Percentiles rank a stretch among this genome's conserved stretches.
These are phyloP conservation scores for Fusarium austroafricanum DNA, from an alignment of 2,329 filamentous ascomycete genomes.

Conservation along the genomic window DNA sequence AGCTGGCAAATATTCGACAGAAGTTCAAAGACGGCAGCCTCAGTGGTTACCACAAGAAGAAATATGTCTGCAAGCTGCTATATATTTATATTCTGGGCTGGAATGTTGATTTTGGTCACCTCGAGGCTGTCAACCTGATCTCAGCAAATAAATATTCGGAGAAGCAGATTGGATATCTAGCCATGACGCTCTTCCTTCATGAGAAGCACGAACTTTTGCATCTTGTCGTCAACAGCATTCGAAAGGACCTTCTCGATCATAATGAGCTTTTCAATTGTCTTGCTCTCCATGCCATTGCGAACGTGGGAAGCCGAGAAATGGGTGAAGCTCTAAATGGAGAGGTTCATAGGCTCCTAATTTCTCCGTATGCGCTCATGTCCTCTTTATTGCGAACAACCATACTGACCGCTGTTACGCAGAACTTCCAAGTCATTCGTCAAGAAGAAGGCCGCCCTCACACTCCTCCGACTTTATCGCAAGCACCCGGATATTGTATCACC, in stretches of 20 bases:
- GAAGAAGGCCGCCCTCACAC: conserved; percentile 96
- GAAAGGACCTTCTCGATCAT: conserved; percentile 92
- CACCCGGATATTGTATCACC: conserved; percentile 92
- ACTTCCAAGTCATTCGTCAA: conserved; percentile 97
- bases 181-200: conserved; percentile 96
- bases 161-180: conserved; percentile 98
- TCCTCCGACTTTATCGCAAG: conserved; percentile 94
- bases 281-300: conserved; percentile 96
- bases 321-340: conserved; percentile 92
- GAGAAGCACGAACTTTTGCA: conserved; percentile 97
- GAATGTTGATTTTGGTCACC: conserved; percentile 98
- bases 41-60: conserved; percentile 99
- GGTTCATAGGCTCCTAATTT: conserved; percentile 93
- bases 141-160: conserved; percentile 98
- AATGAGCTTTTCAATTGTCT: conserved; percentile 98
- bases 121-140: conserved; percentile 97
- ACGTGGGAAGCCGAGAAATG: conserved; percentile 97
- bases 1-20: conserved; percentile 96
- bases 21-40: conserved; percentile 97
- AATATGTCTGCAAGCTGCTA: conserved; percentile 99
- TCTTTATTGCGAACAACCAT: neutral
- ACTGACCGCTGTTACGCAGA: conserved; percentile 38
- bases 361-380: conserved; percentile 73
- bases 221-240: conserved; percentile 97
- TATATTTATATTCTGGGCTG: conserved; percentile 99